phyloP scores from a whole-genome alignment of 2,329 filamentous ascomycete genomes.

The Alternaria sp. region DNA sequence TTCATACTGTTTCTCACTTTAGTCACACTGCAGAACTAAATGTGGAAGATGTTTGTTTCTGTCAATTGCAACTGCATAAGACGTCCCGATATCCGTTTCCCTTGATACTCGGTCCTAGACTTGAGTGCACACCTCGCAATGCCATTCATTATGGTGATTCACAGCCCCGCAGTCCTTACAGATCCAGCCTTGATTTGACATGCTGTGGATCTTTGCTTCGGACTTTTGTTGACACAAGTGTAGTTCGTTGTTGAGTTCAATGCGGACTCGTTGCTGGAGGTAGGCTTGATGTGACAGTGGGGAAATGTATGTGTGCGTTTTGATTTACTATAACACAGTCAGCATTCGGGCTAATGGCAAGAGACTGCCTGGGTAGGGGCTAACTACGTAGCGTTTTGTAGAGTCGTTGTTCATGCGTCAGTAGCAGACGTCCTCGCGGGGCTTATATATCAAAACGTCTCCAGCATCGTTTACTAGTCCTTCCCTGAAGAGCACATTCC shows the following conservation, averaged over 20 bases:
- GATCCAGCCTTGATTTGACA: neutral
- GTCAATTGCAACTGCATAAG: neutral
- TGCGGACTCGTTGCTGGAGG: neutral
- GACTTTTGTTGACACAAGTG: neutral
- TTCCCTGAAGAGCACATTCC: neutral
- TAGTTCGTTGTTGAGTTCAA: neutral
- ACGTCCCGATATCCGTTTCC: neutral
- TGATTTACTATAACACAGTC: neutral
- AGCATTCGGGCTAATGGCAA: neutral
- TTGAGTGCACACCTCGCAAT: neutral
- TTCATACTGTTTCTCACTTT: fast-evolving
- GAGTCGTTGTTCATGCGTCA: neutral
- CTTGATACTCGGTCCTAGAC: neutral
- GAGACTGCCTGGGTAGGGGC: neutral
- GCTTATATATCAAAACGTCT: neutral
- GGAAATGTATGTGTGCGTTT: neutral
- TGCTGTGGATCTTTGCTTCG: neutral
- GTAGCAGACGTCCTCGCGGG: neutral
- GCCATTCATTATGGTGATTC: slow-evolving; percentile 2
- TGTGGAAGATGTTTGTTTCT: neutral
- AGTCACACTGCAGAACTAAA: fast-evolving
- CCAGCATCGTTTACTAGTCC: neutral
- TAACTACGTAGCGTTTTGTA: neutral
- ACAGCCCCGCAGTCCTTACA: neutral
- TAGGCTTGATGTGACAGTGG: neutral